A percentile compares a stretch with the other conserved stretches of the same genome.
phyloP scores from a whole-genome alignment of 2,329 filamentous ascomycete species.

The Fusarium sterilihyphosum region DNA sequence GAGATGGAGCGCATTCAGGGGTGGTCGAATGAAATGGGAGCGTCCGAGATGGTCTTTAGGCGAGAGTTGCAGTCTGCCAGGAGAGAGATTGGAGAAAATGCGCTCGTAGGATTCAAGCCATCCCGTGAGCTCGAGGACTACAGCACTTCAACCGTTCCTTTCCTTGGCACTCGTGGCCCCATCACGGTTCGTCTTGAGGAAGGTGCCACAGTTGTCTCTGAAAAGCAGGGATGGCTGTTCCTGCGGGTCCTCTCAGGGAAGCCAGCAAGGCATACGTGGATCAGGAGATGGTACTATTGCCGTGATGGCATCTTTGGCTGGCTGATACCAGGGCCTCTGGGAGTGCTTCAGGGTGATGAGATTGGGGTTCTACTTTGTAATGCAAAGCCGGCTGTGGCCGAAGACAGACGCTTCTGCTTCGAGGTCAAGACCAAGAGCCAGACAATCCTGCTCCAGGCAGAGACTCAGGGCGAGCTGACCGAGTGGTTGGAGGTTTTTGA shows the following conservation, averaged over 20 bases:
- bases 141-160: slow-evolving; percentile 87
- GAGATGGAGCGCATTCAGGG: slow-evolving; percentile 94
- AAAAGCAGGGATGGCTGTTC: slow-evolving; percentile 97
- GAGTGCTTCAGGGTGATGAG: slow-evolving; percentile 94
- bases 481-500: slow-evolving; percentile 97
- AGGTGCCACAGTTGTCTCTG: slow-evolving; percentile 63
- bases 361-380: slow-evolving; percentile 95
- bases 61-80: slow-evolving; percentile 82
- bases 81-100: slow-evolving; percentile 82
- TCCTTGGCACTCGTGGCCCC: slow-evolving; percentile 77
- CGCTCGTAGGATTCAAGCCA: slow-evolving; percentile 76
- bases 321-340: slow-evolving; percentile 83
- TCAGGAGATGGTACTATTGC: slow-evolving; percentile 93
- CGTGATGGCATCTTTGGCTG: slow-evolving; percentile 97
- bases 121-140: slow-evolving; percentile 96
- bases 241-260: slow-evolving; percentile 84
- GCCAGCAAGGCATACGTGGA: slow-evolving; percentile 89
- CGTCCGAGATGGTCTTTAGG: slow-evolving; percentile 83
- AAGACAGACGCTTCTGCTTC: slow-evolving; percentile 96
- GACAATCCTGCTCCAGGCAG: slow-evolving; percentile 88
- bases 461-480: slow-evolving; percentile 90
- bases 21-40: slow-evolving; percentile 95
- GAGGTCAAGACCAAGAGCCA: slow-evolving; percentile 98
- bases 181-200: slow-evolving; percentile 68
- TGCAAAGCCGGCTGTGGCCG: slow-evolving; percentile 87